A percentile compares a stretch with the other conserved stretches of the same genome.
Evolutionary conservation across 306 rosid genomes (phyloP).

Genomic region (Vigna reflexopilosa): DNA sequence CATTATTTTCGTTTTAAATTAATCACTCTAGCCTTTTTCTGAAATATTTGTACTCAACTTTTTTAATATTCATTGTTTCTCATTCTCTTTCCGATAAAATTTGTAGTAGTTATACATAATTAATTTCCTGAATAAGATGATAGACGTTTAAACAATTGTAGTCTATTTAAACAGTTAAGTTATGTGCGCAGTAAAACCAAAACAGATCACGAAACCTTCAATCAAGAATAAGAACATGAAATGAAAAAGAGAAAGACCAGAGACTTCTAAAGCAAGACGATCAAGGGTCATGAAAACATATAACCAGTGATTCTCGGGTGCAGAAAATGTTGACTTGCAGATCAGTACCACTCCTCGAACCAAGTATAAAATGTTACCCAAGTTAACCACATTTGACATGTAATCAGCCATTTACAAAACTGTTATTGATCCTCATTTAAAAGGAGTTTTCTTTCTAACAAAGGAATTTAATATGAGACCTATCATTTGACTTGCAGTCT

Average conservation of each 20-base stretch:
- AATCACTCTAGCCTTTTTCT: too few species aligned
- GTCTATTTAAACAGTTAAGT: too few species aligned
- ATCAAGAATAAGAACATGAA: background rate
- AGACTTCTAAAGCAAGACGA: slow-evolving; percentile 25
- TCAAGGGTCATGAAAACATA: slow-evolving; percentile 16
- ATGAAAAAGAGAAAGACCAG: slow-evolving; percentile 6
- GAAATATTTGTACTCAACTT: too few species aligned
- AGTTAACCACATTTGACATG: slow-evolving; percentile 19
- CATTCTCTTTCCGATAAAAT: too few species aligned
- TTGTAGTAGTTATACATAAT: too few species aligned
- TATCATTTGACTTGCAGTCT: background rate
- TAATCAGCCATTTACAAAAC: slow-evolving; percentile 17
- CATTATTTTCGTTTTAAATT: too few species aligned
- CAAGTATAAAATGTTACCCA: slow-evolving; percentile 8
- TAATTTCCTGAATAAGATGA: too few species aligned
- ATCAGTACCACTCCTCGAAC: slow-evolving; percentile 19
- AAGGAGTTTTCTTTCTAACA: background rate
- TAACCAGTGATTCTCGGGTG: background rate
- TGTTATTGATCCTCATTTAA: background rate
- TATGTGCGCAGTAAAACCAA: background rate
- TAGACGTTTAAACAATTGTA: too few species aligned
- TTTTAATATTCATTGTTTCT: too few species aligned
- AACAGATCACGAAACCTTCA: slow-evolving; percentile 5
- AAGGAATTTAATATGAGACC: background rate
- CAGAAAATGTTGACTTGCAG: background rate